phyloP scores from a whole-genome alignment of 495 filamentous ascomycete genomes.

The Podospora comata region DNA sequence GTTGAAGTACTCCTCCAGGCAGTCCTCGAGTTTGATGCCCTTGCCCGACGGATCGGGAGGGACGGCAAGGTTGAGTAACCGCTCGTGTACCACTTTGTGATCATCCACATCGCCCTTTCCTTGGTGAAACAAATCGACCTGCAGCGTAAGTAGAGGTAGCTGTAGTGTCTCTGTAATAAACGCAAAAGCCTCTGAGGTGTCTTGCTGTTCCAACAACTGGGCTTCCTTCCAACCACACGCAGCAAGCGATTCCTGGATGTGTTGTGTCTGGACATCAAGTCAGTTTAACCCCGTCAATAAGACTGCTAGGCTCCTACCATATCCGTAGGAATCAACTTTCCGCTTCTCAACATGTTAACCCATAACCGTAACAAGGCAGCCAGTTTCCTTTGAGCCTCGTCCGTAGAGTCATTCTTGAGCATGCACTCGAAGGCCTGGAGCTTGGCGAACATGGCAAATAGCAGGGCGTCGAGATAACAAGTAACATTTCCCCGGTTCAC shows the following conservation, averaged over 20 bases:
- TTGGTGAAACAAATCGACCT: slow-evolving; percentile 91
- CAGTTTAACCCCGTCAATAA: background rate
- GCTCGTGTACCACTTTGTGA: slow-evolving; percentile 89
- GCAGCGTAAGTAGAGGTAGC: slow-evolving; percentile 82
- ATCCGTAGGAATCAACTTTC: slow-evolving; percentile 79
- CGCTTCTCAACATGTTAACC: slow-evolving; percentile 86
- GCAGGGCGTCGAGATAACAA: slow-evolving; percentile 86
- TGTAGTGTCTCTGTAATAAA: slow-evolving; percentile 89
- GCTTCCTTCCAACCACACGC: slow-evolving; percentile 91
- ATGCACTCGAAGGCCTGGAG: slow-evolving; percentile 89
- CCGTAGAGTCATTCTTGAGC: slow-evolving; percentile 57
- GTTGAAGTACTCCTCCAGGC: slow-evolving; percentile 92
- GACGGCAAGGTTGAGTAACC: slow-evolving; percentile 86
- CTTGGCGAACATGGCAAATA: slow-evolving; percentile 95
- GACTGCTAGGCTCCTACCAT: slow-evolving; percentile 37
- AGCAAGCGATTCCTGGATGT: slow-evolving; percentile 78
- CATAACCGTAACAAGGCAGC: slow-evolving; percentile 75
- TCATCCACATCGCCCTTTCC: slow-evolving; percentile 82
- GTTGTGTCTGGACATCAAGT: slow-evolving; percentile 48
- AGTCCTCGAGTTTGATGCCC: slow-evolving; percentile 77
- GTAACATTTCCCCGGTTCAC: slow-evolving; percentile 83
- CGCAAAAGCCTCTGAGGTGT: slow-evolving; percentile 90
- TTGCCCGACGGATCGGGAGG: slow-evolving; percentile 61
- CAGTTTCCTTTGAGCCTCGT: slow-evolving; percentile 68
- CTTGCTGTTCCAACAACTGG: slow-evolving; percentile 71